Evolutionary conservation across 2,329 filamentous ascomycete species (phyloP).

Genomic region (Geoglossum cookeanum): DNA sequence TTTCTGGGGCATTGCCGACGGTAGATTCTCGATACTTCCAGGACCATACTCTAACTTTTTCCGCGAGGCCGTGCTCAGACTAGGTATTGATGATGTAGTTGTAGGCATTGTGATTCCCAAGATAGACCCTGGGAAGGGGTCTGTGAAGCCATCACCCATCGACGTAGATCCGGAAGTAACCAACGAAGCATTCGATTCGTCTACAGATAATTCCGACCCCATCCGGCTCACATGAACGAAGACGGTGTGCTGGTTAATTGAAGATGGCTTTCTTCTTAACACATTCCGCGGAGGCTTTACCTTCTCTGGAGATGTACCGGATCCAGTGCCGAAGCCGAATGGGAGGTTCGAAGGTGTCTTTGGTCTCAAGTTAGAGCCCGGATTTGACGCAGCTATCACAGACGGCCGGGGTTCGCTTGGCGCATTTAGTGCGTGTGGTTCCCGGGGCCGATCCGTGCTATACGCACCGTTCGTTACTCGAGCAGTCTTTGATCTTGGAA

Average conservation of each 20-base stretch:
- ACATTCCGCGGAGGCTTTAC: not conserved
- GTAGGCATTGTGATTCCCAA: conserved; percentile 22
- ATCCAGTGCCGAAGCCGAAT: not conserved
- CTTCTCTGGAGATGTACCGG: not conserved
- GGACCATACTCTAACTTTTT: not conserved
- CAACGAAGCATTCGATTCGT: not conserved
- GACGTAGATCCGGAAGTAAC: not conserved
- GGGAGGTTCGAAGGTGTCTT: not conserved
- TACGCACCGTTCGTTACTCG: not conserved
- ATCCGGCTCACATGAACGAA: not conserved
- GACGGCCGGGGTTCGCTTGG: not conserved
- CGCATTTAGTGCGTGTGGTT: not conserved
- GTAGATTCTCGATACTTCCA: conserved; percentile 17
- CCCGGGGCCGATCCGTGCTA: not conserved
- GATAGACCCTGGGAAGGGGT: conserved; percentile 24
- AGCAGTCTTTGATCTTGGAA: not conserved
- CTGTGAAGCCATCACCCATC: conserved; percentile 17
- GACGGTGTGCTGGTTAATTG: conserved; percentile 2
- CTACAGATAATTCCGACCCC: not conserved
- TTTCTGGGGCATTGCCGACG: conserved; percentile 7
- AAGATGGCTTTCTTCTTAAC: conserved; percentile 4
- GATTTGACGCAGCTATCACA: not conserved
- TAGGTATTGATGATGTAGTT: not conserved
- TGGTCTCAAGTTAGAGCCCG: not conserved
- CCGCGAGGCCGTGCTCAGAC: not conserved